A percentile compares a stretch with the other conserved stretches of the same genome.
phyloP scores from a whole-genome alignment of 2,329 filamentous ascomycete genomes.

The Rhynchosporium agropyri region DNA sequence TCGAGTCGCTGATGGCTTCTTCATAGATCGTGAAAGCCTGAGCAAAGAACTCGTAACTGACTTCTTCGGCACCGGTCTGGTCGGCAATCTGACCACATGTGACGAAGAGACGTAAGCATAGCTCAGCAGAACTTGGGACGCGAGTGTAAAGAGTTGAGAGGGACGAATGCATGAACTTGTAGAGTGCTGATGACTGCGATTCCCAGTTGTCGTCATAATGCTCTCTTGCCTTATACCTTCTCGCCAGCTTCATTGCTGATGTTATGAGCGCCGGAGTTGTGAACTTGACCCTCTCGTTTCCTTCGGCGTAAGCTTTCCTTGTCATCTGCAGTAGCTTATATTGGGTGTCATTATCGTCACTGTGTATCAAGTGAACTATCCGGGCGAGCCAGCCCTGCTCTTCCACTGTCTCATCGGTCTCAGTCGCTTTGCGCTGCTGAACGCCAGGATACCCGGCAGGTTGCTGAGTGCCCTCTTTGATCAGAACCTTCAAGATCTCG shows the following conservation, averaged over 20 bases:
- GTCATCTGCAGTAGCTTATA: constrained; percentile 90
- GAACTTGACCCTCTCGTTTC: constrained; percentile 93
- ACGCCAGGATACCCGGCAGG: constrained; percentile 83
- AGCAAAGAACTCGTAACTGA: constrained; percentile 96
- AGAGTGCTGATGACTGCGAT: constrained; percentile 75
- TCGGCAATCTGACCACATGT: constrained; percentile 92
- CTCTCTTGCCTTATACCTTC: constrained; percentile 86
- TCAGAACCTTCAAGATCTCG: constrained; percentile 84
- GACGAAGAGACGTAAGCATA: constrained; percentile 86
- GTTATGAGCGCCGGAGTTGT: constrained; percentile 93
- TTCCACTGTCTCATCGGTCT: constrained; percentile 97
- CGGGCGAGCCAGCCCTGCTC: constrained; percentile 97
- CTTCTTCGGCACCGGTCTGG: constrained; percentile 89
- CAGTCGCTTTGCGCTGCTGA: constrained; percentile 73
- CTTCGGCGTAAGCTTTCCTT: constrained; percentile 83
- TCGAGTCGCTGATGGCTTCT: constrained; percentile 91
- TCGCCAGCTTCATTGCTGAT: constrained; percentile 83
- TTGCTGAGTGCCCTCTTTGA: constrained; percentile 87
- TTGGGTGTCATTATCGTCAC: constrained; percentile 86
- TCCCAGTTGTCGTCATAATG: constrained; percentile 80
- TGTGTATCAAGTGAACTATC: constrained; percentile 84
- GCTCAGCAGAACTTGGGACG: constrained; percentile 80
- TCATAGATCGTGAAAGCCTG: constrained; percentile 99
- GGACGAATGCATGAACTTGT: constrained; percentile 92
- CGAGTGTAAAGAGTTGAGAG: constrained; percentile 86